Evolutionary conservation across 108 stramenopile species (phyloP), one percentile per base, ranked within the genome.

Genomic region (Mayamaea pseudoterrestris): DNA sequence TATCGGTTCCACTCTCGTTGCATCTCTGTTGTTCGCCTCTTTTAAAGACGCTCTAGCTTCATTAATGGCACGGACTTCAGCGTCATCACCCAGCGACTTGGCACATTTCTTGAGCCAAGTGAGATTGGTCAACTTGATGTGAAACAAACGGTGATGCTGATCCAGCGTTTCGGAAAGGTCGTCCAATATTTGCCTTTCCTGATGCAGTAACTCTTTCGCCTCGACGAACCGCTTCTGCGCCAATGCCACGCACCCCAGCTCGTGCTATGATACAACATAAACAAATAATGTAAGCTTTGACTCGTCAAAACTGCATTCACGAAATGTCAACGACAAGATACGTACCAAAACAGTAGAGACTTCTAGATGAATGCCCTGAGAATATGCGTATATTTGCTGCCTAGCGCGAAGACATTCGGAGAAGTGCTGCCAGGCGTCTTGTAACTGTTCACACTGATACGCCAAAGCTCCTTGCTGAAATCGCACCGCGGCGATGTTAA

Each of bases 381-480:
- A 66, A 63, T 80, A 80, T 0, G 70, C 67, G 30, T 80, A 80
- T 13, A 80, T 74, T 30, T 73, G 55, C 2, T 65, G 45, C 2
- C 78, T 63, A 4, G 73, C 70, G 2, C 64, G 47, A 0, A 80
- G 41, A 37, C 71, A 73, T 18, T 66, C 70, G 3, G 61, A 58
- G 37, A 61, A 71, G 29, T 66, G 65, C 16, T 25, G 26, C 53
- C 64, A 68, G 1, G 78, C 78, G 21, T 75, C 49, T 6, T 74
- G 71, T n/a, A 65, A 53, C 35, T 66, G 55, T 35, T 75, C 73
- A 3, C 70, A 50, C 41, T 80, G 78, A 6, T 59, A 49, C 2
- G 73, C 73, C 12, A 80, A 56, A 2, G 74, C 73, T 34, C 78
- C 78, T 36, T 70, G 71, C 58, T 80, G 78, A 54, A 75, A 80